Evolutionary conservation across 2,329 filamentous ascomycete genomes (phyloP).

Genomic region (Ascocoryne sarcoides): DNA sequence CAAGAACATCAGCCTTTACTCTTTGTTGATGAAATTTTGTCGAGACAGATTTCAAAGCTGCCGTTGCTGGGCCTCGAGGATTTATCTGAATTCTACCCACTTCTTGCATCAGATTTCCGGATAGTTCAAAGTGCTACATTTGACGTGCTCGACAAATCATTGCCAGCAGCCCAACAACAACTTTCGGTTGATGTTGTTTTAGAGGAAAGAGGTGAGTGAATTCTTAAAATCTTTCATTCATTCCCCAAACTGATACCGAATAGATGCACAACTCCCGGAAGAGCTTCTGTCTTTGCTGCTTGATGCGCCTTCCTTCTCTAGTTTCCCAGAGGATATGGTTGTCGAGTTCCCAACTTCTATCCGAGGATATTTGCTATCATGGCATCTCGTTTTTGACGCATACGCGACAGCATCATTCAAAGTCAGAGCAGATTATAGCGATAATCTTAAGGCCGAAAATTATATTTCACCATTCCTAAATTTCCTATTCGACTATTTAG

Average conservation of each 20-base stretch:
- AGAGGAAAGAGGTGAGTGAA: conserved; percentile 49
- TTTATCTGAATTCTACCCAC: conserved; percentile 59
- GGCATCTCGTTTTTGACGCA: conserved; percentile 84
- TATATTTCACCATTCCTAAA: conserved; percentile 62
- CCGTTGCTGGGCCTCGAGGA: conserved; percentile 54
- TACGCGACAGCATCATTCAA: conserved; percentile 72
- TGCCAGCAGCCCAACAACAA: conserved; percentile 71
- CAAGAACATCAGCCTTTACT: conserved; percentile 50
- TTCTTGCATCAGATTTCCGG: conserved; percentile 67
- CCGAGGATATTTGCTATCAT: conserved; percentile 76
- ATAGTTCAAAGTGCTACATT: conserved; percentile 76
- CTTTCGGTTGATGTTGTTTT: conserved; percentile 69
- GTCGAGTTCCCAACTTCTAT: conserved; percentile 59
- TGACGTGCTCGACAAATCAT: conserved; percentile 67
- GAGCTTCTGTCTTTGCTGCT: conserved; percentile 79
- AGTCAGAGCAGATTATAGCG: conserved; percentile 71
- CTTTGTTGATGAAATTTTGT: conserved; percentile 67
- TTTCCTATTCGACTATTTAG: conserved; percentile 78
- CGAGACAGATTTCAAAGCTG: conserved; percentile 57
- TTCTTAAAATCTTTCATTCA: no score
- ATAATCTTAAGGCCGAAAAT: conserved; percentile 66
- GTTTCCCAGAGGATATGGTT: conserved; percentile 47
- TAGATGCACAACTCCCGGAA: conserved; percentile 63
- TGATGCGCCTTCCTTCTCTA: conserved; percentile 64
- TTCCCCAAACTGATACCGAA: conserved; percentile 13